Base-by-base conservation (phyloP, 2,329 filamentous ascomycete species). In the Meredithiella fracta region DNA sequence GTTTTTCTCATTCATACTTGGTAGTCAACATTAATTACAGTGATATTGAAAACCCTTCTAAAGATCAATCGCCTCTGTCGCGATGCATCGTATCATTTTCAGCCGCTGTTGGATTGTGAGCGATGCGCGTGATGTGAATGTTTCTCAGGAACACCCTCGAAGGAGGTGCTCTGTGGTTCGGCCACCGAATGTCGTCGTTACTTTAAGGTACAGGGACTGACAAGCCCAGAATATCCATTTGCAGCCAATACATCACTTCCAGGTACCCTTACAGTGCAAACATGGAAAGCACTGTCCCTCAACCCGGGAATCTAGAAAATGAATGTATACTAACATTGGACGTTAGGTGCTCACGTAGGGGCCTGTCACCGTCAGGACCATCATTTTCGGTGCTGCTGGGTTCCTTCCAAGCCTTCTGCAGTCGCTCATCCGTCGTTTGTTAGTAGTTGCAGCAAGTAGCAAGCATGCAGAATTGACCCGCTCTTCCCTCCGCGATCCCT, bases 151-250 rank as follows among this genome's bases (percentile, higher is more conserved):
- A 14, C 15, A 25, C 44, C 15, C 22, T 49, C 20, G 22, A 22
- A 20, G 22, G 17, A 49, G 44, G 44, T 38, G 31, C 37, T 11
- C 20, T 38, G 8, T 11, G n/a, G 29, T 40, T 15, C 15, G 20
- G 25, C 37, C 2, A n/a, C 15, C n/a, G 51, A 53, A 14, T 25
- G 31, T 34, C 22, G 60, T 65, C 63, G 60, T 49, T 58, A 29
- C 51, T 54, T 58, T 52, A 56, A 56, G 37, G 55, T 56, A 51
- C 49, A 56, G 55, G 49, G 47, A 47, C 38, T 22, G 17, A 49
- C 22, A 51, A 29, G 40, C 55, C 51, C 25, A 47, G 22, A 22
- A 37, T 31, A 51, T 38, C 47, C 40, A 40, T 42, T 56, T 42
- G 51, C 34, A 14, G 51, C 6, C 29, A 20, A 20, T 56, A 56